Base-by-base conservation (phyloP, 345 rosid species). In the Arabis hirsuta region DNA sequence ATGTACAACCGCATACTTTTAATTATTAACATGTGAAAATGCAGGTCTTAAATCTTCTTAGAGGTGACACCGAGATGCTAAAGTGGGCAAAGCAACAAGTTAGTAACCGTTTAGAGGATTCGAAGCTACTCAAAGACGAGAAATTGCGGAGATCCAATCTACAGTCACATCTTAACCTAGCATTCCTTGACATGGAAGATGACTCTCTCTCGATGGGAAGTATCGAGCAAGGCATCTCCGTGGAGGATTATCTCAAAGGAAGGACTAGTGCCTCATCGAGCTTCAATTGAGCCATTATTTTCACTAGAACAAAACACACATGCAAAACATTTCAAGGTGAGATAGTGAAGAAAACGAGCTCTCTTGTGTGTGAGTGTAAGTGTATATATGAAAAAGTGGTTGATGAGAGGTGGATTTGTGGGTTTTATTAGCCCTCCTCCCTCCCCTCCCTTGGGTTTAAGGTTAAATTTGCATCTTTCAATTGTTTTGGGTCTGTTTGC, bases 211-310 rank as follows among this genome's bases (percentile, higher is more conserved):
- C 96, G 13, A 55, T 74, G 78, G 84, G 89, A 81, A 84, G 88
- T 85, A 52, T 79, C 0, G 97, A 87, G 46, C 80, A 77, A 65
- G 72, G 81, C 32, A 57, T 94, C 62, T 84, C 92, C 5, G 60
- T 88, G 43, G 99, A 90, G 75, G 93, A 88, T 65, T 95, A 95
- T 75, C 80, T 95, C 24, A 84, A 81, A 72, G 98, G 91, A 54
- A 82, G 98, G 71, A 83, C 88, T 85, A 94, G 96, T 80, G 86
- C 87, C 31, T 83, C 96, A 14, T 84, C 98, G 6, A 94, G 93
- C 87, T 89, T 94, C 4, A 92, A 91, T 73, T 91, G 73, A 70
- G 60, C 34, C 43, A 20, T 39, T 26, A 11, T 26, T 9, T 48
- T 34, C 7, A 27, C 7, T 47, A 73, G 61, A 59, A 52, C 68